Percentiles rank a stretch among this genome's conserved stretches.
These are phyloP conservation scores for Mycena vulgaris DNA, from an alignment of 768 basidiomycete species.

Conservation along the genomic window DNA sequence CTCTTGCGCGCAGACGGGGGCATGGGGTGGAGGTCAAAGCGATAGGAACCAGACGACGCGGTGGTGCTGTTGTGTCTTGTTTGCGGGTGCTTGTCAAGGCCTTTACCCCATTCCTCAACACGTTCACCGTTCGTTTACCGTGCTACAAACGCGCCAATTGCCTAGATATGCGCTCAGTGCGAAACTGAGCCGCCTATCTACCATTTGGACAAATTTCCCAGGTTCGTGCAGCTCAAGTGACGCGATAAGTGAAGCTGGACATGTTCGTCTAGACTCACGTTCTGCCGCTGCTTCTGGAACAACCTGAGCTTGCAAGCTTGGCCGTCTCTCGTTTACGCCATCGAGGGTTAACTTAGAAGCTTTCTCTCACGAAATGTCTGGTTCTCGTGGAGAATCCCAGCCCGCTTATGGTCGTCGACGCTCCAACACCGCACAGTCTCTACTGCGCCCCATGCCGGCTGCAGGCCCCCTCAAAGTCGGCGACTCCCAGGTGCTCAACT, in stretches of 20 bases:
- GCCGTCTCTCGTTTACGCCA: background rate
- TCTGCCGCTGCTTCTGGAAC: too few species aligned
- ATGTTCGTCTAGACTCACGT: too few species aligned
- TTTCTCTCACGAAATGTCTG: conserved; percentile 60
- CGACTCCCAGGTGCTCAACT: conserved; percentile 73
- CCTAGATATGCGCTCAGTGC: too few species aligned
- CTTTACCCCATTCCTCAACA: background rate
- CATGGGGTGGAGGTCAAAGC: conserved; percentile 47
- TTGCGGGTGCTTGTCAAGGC: background rate
- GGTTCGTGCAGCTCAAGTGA: too few species aligned
- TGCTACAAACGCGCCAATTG: too few species aligned
- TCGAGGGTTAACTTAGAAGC: conserved; percentile 7
- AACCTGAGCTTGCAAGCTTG: too few species aligned
- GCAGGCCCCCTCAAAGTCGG: conserved; percentile 69
- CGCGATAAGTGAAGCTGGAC: too few species aligned
- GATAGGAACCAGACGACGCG: too few species aligned
- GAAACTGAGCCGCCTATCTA: too few species aligned
- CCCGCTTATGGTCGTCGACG: conserved; percentile 72
- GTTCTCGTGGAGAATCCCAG: conserved; percentile 77
- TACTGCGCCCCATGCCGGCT: conserved; percentile 62
- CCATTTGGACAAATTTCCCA: too few species aligned
- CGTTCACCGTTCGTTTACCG: too few species aligned
- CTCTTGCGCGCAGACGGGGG: conserved; percentile 63
- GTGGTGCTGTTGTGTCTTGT: too few species aligned
- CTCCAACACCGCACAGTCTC: conserved; percentile 83